Percentiles rank a stretch among this genome's conserved stretches.
Conservation (phyloP, 495 filamentous ascomycete species). For the Cenococcum geophilum region DNA sequence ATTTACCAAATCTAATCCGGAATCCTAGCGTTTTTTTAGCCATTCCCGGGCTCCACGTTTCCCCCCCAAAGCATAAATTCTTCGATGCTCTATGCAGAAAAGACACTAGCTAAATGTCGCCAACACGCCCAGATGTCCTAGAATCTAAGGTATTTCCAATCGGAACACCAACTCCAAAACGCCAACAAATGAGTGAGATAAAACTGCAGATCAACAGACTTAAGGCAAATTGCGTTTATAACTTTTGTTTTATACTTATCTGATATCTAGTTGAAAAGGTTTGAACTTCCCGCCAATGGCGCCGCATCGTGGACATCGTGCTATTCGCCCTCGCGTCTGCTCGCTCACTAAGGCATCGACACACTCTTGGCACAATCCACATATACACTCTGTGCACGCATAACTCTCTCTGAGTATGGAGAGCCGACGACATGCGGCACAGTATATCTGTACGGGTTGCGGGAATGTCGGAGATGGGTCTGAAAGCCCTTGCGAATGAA, state of each 20-base stretch:
- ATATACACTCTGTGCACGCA: constrained; percentile 91
- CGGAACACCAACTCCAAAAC: neutral
- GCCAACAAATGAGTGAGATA: neutral
- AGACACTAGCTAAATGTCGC: neutral
- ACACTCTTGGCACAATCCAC: constrained; percentile 79
- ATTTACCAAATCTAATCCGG: too few species aligned
- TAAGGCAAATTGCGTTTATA: neutral
- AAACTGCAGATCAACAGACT: neutral
- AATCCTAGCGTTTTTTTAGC: too few species aligned
- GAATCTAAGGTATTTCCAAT: neutral
- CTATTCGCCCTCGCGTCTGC: constrained; percentile 43
- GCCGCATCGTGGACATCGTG: constrained; percentile 60
- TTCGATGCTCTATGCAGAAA: neutral
- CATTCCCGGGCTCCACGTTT: too few species aligned
- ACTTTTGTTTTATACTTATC: constrained; percentile 38
- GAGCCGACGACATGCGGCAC: constrained; percentile 69
- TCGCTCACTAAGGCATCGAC: constrained; percentile 67
- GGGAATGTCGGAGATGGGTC: constrained; percentile 48
- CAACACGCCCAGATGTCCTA: neutral
- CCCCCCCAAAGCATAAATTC: too few species aligned
- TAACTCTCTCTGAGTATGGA: constrained; percentile 73
- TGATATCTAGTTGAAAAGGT: constrained; percentile 59
- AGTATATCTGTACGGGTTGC: constrained; percentile 75
- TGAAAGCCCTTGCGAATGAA: constrained; percentile 46
- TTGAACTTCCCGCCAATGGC: constrained; percentile 63